Base-by-base conservation (phyloP, 495 filamentous ascomycete genomes). In the Tetracladium setigerum region DNA sequence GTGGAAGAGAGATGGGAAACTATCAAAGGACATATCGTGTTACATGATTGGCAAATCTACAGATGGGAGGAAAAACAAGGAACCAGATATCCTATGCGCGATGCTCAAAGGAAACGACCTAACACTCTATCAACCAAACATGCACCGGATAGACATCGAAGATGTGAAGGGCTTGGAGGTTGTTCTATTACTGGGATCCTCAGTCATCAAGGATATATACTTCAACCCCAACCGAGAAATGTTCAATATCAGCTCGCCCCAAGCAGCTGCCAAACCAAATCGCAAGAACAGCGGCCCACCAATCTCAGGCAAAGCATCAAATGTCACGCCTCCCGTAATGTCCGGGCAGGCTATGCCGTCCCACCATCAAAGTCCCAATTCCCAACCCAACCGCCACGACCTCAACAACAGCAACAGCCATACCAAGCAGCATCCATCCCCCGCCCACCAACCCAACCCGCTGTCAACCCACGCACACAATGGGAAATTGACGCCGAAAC, bases 101-200 rank as follows among this genome's bases (percentile, higher is more conserved):
- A 71, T 97, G 46, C 95, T 91, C 69, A 78, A 77, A 48, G 60
- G 65, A 16, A 44, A 35, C 16, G 15, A 78, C 31, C 59, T 97
- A 27, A 94, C 91, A 12, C 68, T 98, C 34, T 95, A 95, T 66
- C 84, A 97, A 66, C 85, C 91, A 14, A 96, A 97, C 59, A 69
- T 97, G 22, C 82, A 83, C 38, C 73, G 92, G 1, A 85, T 96
- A 4, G 90, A 96, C 34, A 81, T 96, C 56, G 91, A 97, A 61
- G 92, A 98, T 64, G 79, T 45, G 47, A 98, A 97, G 63, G 92
- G 92, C 2, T 69, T 97, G 5, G 92, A 98, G 64, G 73, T 97
- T 1, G 86, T 91, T 0, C 62, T 97, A 3, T 59, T 98, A n/a
- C 70, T 98, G 4, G 73, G 82, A 19, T 84, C 89, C 1, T 79